These are phyloP conservation scores for Rubia peregrina DNA, from an alignment of 305 asterid species.

Conservation along the genomic window DNA sequence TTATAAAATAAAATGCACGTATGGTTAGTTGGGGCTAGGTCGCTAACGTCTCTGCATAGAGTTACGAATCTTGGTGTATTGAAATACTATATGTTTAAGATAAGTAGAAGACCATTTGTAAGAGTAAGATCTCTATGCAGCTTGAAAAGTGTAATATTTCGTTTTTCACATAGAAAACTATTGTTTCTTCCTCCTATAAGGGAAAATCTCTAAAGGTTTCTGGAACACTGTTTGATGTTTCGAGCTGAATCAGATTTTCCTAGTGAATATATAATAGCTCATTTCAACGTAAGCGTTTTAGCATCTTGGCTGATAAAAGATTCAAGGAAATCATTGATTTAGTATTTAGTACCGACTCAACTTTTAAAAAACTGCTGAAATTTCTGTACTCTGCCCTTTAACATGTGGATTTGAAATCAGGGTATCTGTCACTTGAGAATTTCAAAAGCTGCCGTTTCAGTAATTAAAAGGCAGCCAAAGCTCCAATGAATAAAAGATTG, in stretches of 20 bases:
- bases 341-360: not conserved
- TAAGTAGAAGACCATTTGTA: not conserved
- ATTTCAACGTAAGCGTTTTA: no score
- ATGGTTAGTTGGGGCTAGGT: not conserved
- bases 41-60: no score
- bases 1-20: not conserved
- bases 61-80: not conserved
- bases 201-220: slow-evolving; percentile 27
- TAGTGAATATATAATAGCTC: no score
- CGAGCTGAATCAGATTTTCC: no score
- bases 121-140: no score
- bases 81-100: not conserved
- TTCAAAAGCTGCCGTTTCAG: slow-evolving; percentile 63
- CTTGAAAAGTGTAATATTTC: slow-evolving; percentile 8
- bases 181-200: slow-evolving; percentile 7
- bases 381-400: slow-evolving; percentile 17
- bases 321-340: not conserved
- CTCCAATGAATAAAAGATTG: slow-evolving; percentile 63
- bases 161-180: slow-evolving; percentile 7
- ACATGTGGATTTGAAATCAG: slow-evolving; percentile 55
- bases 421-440: slow-evolving; percentile 51
- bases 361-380: slow-evolving; percentile 5
- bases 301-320: not conserved
- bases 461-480: slow-evolving; percentile 71
- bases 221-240: no score